Base-by-base conservation (phyloP, 495 filamentous ascomycete genomes). In the Chaetomium fimeti region DNA sequence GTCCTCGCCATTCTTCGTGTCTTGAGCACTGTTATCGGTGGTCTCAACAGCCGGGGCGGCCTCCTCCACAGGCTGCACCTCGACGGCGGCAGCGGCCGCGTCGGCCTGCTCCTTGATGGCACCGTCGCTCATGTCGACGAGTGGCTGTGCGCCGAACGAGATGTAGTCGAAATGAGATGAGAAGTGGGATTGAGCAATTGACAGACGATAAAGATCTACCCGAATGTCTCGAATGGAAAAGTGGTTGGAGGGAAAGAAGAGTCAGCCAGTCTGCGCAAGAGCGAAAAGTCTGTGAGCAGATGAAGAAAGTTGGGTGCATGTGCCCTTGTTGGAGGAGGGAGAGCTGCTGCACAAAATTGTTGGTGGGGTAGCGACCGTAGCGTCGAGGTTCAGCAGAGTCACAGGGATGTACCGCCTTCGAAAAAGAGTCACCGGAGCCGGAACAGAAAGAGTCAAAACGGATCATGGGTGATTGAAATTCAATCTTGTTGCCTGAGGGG, bases 61-160 rank as follows among this genome's bases (percentile, higher is more conserved):
- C n/a, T 61, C 66, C 38, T 71, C 63, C 59, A 60, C 61, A 25
- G 65, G 63, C 58, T 65, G 57, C 32, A 43, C 52, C 29, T 70
- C 68, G 36, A 62, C 52, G 18, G 68, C 66, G 18, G 67, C 64
- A 28, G 60, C 52, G 22, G 66, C 53, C 15, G 66, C 69, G 22
- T 56, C 71, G 32, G 51, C 57, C 60, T 71, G 68, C 18, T 69
- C 69, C 24, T 73, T 71, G 28, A 66, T 43, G 57, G 54, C 63
- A 25, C 66, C 49, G 63, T 77, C 74, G 66, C 71, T 75, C 69
- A 75, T 72, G 53, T 45, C 67, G 60, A 38, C 28, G 43, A 38
- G 54, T 36, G 66, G 55, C 61, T 45, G 27, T 45, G 62, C 63
- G 63, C 56, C 56, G 7, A 43, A 48, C 13, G 28, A 36, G 40